These are phyloP conservation scores for Sporothrix sp. DNA, from an alignment of 2,329 filamentous ascomycete genomes.

Conservation along the genomic window DNA sequence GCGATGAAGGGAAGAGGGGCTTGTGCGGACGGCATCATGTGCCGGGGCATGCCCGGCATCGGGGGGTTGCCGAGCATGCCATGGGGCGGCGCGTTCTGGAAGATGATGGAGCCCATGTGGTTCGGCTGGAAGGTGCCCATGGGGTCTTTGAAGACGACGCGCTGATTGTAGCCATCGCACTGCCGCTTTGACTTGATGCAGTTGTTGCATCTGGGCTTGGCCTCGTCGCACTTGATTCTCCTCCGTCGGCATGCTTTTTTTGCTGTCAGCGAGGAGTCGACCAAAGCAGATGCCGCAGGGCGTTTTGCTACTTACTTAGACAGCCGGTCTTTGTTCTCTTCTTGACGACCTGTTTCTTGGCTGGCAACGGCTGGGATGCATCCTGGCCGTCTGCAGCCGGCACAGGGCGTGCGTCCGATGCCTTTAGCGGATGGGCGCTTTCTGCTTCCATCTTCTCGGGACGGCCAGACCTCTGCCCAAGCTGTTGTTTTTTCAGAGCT, in stretches of 20 bases:
- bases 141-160: constrained; percentile 70
- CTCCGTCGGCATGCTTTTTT: constrained; percentile 74
- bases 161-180: constrained; percentile 76
- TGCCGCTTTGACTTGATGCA: constrained; percentile 77
- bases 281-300: no score
- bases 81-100: constrained; percentile 33
- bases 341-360: constrained; percentile 41
- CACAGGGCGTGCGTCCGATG: not conserved
- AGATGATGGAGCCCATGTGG: constrained; percentile 36
- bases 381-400: constrained; percentile 1
- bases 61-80: constrained; percentile 36
- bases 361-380: constrained; percentile 17
- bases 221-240: constrained; percentile 95
- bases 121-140: constrained; percentile 47
- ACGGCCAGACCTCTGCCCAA: not conserved
- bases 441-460: not conserved
- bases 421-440: not conserved
- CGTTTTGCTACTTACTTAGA: constrained; percentile 68
- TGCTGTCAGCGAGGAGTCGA: constrained; percentile 7
- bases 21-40: constrained; percentile 30
- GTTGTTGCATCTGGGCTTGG: constrained; percentile 70
- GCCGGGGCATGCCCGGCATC: constrained; percentile 28
- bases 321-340: constrained; percentile 89
- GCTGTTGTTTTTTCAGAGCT: no score
- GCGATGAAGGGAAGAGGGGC: constrained; percentile 38